A percentile compares a stretch with the other conserved stretches of the same genome.
Conservation (phyloP, 805 yeast genomes). For the Scheffersomyces ergatensis region DNA sequence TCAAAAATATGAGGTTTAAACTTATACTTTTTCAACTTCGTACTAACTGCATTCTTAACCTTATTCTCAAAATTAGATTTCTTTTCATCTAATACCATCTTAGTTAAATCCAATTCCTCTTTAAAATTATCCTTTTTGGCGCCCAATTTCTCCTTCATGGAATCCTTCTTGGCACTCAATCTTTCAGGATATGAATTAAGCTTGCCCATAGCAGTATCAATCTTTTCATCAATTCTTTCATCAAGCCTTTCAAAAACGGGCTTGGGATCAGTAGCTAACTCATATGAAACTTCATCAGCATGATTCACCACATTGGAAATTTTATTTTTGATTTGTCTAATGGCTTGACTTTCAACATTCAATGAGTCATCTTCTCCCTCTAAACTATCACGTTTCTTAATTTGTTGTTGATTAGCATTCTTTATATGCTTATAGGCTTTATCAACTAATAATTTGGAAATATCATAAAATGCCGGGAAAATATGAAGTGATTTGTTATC, state of each 20-base stretch:
- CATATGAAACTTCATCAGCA: conserved; percentile 16
- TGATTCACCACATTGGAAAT: conserved; percentile 9
- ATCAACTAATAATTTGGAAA: background rate
- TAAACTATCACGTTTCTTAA: background rate
- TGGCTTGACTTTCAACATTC: conserved; percentile 16
- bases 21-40: conserved; percentile 1
- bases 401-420: background rate
- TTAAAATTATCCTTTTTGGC: conserved; percentile 8
- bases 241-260: conserved; percentile 14
- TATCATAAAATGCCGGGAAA: conserved; percentile 16
- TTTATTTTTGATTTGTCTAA: conserved; percentile 18
- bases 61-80: conserved; percentile 6
- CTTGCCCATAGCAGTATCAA: conserved; percentile 5
- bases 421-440: background rate
- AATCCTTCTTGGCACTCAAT: conserved; percentile 5
- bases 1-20: conserved; percentile 7
- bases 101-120: conserved; percentile 8
- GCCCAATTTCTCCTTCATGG: conserved; percentile 11
- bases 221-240: conserved; percentile 15
- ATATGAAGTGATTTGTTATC: conserved; percentile 23
- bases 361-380: background rate
- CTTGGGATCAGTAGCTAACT: conserved; percentile 19
- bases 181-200: background rate
- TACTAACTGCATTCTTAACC: conserved; percentile 1
- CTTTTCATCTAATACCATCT: conserved; percentile 5